Base-by-base conservation (phyloP, 2,329 filamentous ascomycete species). In the Rugonectria rugulosa region DNA sequence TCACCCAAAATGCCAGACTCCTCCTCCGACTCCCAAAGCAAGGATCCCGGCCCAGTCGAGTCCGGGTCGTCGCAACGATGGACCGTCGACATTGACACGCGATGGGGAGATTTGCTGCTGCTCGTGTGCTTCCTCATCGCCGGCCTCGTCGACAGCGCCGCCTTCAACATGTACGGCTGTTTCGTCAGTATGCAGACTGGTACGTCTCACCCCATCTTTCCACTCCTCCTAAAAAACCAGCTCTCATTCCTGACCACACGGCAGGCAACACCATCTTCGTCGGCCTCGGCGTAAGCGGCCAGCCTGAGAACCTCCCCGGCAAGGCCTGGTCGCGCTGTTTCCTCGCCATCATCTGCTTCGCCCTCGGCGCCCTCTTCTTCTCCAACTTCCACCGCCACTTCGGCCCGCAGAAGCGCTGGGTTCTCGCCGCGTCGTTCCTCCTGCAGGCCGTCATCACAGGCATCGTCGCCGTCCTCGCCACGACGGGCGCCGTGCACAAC, bases 181-280 rank as follows among this genome's bases (percentile, higher is more conserved):
- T 68, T 68, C 56, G 66, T 68, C 41, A 68, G 66, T 60, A 68
- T 68, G 66, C 66, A 68, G 9, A 68, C 66, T 45, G 66, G 66
- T 68, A 27, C 11, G 3, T 15, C 20, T 3, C 34, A 17, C 7
- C 34, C 20, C 17, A 6, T 8, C 2, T 1, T 19, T 4, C 20
- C 7, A 15, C 21, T 10, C 10, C 6, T 15, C 5, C 52, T 43
- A 37, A 51, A 24, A 11, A n/a, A 1, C 29, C 46, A 50, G 29
- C 1, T n/a, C n/a, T n/a, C n/a, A n/a, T n/a, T n/a, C n/a, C n/a
- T n/a, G n/a, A n/a, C n/a, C n/a, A n/a, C n/a, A n/a, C n/a, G n/a
- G n/a, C 7, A 68, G 66, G 66, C 58, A 68, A 68, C 55, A 68
- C 66, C 43, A 68, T 68, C 26, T 68, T 68, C 36, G 61, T 68